These are phyloP conservation scores for Cyamopsis tetragonoloba DNA, from an alignment of 306 rosid species.

Conservation along the genomic window DNA sequence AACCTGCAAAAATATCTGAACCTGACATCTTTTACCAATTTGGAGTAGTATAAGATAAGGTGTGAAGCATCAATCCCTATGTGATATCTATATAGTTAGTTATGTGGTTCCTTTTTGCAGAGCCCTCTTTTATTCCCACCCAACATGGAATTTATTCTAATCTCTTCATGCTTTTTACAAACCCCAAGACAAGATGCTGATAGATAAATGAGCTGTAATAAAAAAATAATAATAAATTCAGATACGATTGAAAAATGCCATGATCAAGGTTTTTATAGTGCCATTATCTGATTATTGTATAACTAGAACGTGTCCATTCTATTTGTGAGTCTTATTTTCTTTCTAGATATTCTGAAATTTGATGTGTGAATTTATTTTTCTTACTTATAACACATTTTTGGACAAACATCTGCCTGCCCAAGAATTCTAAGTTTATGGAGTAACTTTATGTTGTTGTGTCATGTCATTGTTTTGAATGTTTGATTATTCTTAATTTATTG, in stretches of 20 bases:
- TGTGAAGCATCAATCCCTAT: slow-evolving; percentile 28
- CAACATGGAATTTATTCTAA: slow-evolving; percentile 28
- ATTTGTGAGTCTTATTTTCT: neutral
- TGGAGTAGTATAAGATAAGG: no score
- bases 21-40: neutral
- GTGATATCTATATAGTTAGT: neutral
- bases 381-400: no score
- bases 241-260: neutral
- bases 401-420: no score
- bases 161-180: slow-evolving; percentile 6
- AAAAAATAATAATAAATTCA: no score
- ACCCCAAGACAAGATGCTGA: neutral
- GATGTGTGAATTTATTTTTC: no score
- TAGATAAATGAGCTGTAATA: slow-evolving; percentile 8
- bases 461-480: no score
- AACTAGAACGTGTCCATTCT: neutral
- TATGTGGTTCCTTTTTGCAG: slow-evolving; percentile 12
- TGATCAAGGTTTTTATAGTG: neutral
- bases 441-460: no score
- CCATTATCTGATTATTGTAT: neutral
- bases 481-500: no score
- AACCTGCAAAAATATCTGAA: slow-evolving; percentile 21
- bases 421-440: no score
- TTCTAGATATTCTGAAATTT: no score
- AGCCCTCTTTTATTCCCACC: slow-evolving; percentile 19